Conservation (phyloP, 768 basidiomycete species). For the Kwoniella dejecticola region DNA sequence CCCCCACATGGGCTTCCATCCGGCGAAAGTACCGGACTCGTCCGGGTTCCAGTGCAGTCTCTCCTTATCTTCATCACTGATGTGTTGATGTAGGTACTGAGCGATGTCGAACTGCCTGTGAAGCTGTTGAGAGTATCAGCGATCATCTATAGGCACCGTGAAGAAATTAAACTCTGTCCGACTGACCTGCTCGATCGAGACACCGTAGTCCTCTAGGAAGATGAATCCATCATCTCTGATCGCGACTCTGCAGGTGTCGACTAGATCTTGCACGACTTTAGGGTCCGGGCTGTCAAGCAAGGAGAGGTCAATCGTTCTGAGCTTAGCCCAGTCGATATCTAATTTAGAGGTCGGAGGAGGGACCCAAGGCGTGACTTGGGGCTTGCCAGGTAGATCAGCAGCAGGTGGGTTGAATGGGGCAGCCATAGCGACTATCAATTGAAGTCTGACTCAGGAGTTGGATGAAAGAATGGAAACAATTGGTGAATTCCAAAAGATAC, state of each 20-base stretch:
- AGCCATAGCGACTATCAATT: background rate
- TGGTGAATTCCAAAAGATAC: no score
- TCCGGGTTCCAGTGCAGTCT: constrained; percentile 35
- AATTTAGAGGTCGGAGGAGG: constrained; percentile 33
- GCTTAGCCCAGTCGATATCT: constrained; percentile 28
- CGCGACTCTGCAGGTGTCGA: constrained; percentile 22
- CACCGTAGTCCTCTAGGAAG: constrained; percentile 40
- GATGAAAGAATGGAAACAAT: background rate
- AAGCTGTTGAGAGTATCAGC: no score
- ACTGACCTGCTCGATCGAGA: constrained; percentile 35
- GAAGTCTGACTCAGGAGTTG: no score
- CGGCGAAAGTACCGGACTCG: constrained; percentile 37
- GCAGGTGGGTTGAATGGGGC: constrained; percentile 32
- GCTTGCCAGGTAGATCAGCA: constrained; percentile 27
- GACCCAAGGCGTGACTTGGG: constrained; percentile 26
- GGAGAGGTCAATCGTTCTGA: constrained; percentile 31
- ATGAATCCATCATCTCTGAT: constrained; percentile 42
- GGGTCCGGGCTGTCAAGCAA: constrained; percentile 35
- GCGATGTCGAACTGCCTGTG: constrained; percentile 41
- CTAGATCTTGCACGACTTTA: constrained; percentile 23
- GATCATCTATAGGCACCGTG: no score
- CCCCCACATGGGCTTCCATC: constrained; percentile 22
- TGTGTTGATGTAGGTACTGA: constrained; percentile 32
- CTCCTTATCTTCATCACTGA: constrained; percentile 35
- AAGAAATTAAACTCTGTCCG: background rate